These are phyloP conservation scores for Kernera saxatilis DNA, from an alignment of 345 rosid species.

Conservation along the genomic window DNA sequence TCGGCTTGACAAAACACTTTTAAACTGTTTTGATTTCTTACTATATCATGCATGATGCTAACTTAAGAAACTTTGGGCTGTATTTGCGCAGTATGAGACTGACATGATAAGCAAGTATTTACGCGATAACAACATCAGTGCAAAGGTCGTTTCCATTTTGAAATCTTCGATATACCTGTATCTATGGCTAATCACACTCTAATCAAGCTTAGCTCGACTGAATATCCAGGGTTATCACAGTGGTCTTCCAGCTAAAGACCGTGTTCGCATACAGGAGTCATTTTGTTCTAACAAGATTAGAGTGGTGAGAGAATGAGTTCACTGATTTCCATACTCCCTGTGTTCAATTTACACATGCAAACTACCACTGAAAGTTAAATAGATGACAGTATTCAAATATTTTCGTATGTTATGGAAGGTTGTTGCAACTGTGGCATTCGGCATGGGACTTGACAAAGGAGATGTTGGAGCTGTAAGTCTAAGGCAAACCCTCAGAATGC, in stretches of 20 bases:
- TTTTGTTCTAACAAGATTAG: constrained; percentile 91
- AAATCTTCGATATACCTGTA: neutral
- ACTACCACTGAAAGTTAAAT: neutral
- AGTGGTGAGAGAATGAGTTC: constrained; percentile 56
- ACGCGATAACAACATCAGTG: constrained; percentile 63
- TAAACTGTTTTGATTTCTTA: neutral
- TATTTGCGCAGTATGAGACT: constrained; percentile 65
- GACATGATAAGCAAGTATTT: constrained; percentile 76
- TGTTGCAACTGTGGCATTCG: constrained; percentile 99
- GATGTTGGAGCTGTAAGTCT: constrained; percentile 95
- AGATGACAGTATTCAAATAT: constrained; percentile 12
- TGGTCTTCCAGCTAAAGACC: constrained; percentile 72
- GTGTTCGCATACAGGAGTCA: constrained; percentile 67
- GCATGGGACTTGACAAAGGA: constrained; percentile 97
- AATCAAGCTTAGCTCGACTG: constrained; percentile 24
- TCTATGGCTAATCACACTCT: constrained; percentile 19
- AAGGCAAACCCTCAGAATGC: constrained; percentile 14
- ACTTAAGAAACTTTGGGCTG: constrained; percentile 10
- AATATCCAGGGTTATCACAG: constrained; percentile 80
- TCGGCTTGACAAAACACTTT: neutral
- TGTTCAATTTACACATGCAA: constrained; percentile 3
- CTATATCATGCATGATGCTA: neutral
- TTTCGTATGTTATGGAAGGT: constrained; percentile 48
- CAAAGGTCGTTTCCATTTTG: constrained; percentile 54
- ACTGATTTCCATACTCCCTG: neutral